Conservation (phyloP, 345 rosid genomes). For the Bretschneidera sinensis region DNA sequence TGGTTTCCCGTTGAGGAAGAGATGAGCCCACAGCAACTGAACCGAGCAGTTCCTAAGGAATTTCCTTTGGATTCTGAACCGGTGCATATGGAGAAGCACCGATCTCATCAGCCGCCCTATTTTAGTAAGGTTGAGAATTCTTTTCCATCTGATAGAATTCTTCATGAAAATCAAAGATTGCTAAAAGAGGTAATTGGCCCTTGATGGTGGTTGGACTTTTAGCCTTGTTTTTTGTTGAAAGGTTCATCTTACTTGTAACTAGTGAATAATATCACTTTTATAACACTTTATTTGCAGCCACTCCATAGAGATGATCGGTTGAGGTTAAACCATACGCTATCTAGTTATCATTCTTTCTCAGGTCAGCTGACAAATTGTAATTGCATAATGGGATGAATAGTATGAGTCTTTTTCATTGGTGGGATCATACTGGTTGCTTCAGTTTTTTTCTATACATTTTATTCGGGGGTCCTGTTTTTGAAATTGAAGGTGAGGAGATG, state of each 20-base stretch:
- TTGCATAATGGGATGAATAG: slow-evolving; percentile 2
- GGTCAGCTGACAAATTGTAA: slow-evolving; percentile 40
- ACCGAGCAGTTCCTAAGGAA: slow-evolving; percentile 65
- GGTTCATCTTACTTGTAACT: slow-evolving; percentile 3
- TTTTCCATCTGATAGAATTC: slow-evolving; percentile 58
- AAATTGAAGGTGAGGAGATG: slow-evolving; percentile 53
- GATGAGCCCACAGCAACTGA: slow-evolving; percentile 66
- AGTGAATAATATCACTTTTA: background rate
- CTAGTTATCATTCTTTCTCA: slow-evolving; percentile 56
- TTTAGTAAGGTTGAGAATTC: slow-evolving; percentile 63
- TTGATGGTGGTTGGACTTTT: slow-evolving; percentile 1
- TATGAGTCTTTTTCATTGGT: background rate
- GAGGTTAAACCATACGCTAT: slow-evolving; percentile 37
- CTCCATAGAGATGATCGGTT: slow-evolving; percentile 54
- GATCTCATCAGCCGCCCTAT: slow-evolving; percentile 51
- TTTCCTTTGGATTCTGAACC: slow-evolving; percentile 60
- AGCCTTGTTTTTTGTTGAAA: background rate
- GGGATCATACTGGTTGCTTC: background rate
- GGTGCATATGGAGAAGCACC: slow-evolving; percentile 60
- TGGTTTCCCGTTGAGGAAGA: slow-evolving; percentile 88
- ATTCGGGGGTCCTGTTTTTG: background rate
- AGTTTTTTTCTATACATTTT: too few relatives aligned
- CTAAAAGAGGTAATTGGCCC: slow-evolving; percentile 63
- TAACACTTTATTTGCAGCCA: slow-evolving; percentile 45
- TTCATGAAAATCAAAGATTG: slow-evolving; percentile 73